phyloP scores from a whole-genome alignment of 257 asterid species.

The Nicotiana undulata region DNA sequence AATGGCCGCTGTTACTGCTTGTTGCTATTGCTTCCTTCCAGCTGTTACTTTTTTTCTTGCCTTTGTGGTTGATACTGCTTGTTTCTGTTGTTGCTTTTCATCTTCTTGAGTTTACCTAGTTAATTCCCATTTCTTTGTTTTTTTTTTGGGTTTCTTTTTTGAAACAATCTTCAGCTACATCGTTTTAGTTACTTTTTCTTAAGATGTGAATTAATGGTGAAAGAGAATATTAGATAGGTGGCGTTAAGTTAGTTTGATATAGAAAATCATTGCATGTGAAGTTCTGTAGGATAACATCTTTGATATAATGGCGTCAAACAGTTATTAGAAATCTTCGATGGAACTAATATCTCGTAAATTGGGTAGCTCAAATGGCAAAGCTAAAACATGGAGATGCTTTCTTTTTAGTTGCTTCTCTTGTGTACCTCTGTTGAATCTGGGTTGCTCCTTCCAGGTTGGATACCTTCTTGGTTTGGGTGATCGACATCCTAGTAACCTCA shows the following conservation, averaged over 20 bases:
- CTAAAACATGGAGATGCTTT: not conserved
- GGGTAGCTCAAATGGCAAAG: not conserved
- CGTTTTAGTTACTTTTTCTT: too few relatives aligned
- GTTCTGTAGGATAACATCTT: not conserved
- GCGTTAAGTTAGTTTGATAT: not conserved
- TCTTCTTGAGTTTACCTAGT: too few relatives aligned
- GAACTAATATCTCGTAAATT: not conserved
- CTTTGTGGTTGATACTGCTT: too few relatives aligned
- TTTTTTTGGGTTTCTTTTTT: too few relatives aligned
- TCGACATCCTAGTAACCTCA: constrained; percentile 99
- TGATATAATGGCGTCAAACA: not conserved
- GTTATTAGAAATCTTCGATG: not conserved
- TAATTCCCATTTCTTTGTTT: too few relatives aligned
- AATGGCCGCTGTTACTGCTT: not conserved
- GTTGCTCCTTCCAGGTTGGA: constrained; percentile 62
- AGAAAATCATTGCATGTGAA: not conserved
- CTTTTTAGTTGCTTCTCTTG: constrained; percentile 3
- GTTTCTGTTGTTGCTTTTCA: too few relatives aligned
- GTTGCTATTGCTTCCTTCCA: too few relatives aligned
- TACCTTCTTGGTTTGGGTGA: constrained; percentile 98
- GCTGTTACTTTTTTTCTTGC: too few relatives aligned
- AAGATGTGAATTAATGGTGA: too few relatives aligned
- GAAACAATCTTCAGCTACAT: too few relatives aligned
- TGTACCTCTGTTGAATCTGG: not conserved
- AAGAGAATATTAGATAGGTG: not conserved